A percentile compares a stretch with the other conserved stretches of the same genome.
Evolutionary conservation across 345 rosid genomes (phyloP).

Genomic region (Populus alba): DNA sequence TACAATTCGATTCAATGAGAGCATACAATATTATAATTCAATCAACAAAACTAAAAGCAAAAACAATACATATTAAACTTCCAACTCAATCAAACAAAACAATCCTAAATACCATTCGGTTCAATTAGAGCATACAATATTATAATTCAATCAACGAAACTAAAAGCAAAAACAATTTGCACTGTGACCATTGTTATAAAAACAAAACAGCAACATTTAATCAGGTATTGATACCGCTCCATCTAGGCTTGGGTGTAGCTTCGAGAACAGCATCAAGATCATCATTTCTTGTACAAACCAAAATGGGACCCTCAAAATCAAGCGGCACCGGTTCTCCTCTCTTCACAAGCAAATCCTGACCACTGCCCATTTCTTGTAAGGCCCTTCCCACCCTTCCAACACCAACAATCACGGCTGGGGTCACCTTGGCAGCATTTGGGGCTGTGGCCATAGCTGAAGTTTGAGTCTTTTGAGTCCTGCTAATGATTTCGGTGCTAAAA

Average conservation of each 20-base stretch:
- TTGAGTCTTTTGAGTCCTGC: slow-evolving; percentile 15
- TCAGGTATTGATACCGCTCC: slow-evolving; percentile 58
- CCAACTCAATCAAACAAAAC: neutral
- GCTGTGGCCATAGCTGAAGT: slow-evolving; percentile 51
- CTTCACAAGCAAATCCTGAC: slow-evolving; percentile 78
- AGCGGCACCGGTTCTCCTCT: slow-evolving; percentile 83
- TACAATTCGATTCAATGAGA: neutral
- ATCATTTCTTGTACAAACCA: slow-evolving; percentile 94
- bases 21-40: neutral
- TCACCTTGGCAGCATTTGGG: slow-evolving; percentile 47
- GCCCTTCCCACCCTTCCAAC: slow-evolving; percentile 93
- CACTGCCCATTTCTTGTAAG: slow-evolving; percentile 78
- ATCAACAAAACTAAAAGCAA: neutral
- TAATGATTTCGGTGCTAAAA: slow-evolving; percentile 13
- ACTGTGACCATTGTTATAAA: neutral
- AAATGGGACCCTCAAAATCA: slow-evolving; percentile 83
- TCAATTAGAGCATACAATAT: neutral
- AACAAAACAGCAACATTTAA: neutral
- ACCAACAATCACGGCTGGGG: slow-evolving; percentile 88
- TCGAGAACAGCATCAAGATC: slow-evolving; percentile 92
- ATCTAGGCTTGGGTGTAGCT: slow-evolving; percentile 72
- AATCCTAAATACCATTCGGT: neutral
- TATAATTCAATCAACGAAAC: neutral
- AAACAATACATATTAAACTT: neutral
- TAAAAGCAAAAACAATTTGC: neutral